A percentile compares a stretch with the other conserved stretches of the same genome.
Conservation (phyloP, 2,329 filamentous ascomycete species). For the Neofusicoccum cordaticola region DNA sequence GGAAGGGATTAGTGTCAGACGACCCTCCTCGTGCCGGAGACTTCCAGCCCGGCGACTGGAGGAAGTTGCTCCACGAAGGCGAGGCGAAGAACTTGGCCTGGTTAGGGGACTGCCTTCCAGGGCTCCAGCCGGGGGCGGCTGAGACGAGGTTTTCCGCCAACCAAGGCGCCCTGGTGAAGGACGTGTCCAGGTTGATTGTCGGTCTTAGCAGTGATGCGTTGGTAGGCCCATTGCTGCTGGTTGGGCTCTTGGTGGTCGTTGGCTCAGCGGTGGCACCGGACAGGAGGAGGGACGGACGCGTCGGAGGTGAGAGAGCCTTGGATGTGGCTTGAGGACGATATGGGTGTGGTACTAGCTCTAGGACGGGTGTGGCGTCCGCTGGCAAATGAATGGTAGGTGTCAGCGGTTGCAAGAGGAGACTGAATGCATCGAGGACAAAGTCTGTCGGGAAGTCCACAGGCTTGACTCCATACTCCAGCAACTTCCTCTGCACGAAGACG, state of each 20-base stretch:
- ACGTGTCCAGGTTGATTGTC: background rate
- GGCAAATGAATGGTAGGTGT: background rate
- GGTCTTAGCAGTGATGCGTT: background rate
- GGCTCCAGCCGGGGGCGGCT: background rate
- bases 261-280: background rate
- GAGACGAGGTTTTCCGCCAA: background rate
- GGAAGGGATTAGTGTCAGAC: too few species aligned
- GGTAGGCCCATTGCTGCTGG: too few species aligned
- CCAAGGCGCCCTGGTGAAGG: background rate
- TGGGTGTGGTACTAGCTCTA: too few species aligned
- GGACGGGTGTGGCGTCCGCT: too few species aligned
- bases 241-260: too few species aligned
- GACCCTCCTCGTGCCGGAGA: too few species aligned
- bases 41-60: background rate
- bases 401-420: background rate
- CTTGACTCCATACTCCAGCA: background rate
- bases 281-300: too few species aligned
- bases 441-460: background rate
- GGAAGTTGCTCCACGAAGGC: background rate
- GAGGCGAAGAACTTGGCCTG: background rate
- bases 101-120: background rate
- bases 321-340: too few species aligned
- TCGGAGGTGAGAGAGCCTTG: too few species aligned
- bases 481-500: background rate
- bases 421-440: background rate